Evolutionary conservation across 225 moss, liverwort and hornwort genomes (phyloP).

Genomic region (Sphagnum tenellum): DNA sequence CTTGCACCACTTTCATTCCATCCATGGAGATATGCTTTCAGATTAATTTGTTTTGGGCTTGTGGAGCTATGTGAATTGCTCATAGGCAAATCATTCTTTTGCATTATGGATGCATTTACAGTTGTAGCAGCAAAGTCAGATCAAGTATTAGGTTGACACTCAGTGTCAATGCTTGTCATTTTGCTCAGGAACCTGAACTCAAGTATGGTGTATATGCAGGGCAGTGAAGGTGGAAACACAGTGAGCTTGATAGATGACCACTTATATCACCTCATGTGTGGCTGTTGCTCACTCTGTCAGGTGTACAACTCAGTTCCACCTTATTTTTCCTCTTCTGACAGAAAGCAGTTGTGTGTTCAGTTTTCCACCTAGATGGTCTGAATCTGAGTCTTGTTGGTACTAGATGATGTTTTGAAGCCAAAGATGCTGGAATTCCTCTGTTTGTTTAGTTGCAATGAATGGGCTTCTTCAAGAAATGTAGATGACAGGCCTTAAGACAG

Average conservation of each 20-base stretch:
- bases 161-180: too few relatives aligned
- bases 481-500: not conserved
- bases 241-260: conserved; percentile 53
- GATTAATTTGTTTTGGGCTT: not conserved
- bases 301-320: conserved; percentile 2
- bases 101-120: not conserved
- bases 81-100: not conserved
- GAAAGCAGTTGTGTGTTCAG: not conserved
- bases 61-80: too few relatives aligned
- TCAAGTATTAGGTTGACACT: not conserved
- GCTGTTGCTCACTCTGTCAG: conserved; percentile 61
- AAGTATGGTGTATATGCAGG: conserved; percentile 14
- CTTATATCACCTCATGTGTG: conserved; percentile 48
- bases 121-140: not conserved
- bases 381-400: not conserved
- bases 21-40: not conserved
- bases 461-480: conserved; percentile 2
- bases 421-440: not conserved
- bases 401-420: not conserved
- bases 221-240: conserved; percentile 48
- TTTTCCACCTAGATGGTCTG: not conserved
- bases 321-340: not conserved
- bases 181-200: too few relatives aligned
- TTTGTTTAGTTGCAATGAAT: not conserved
- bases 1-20: not conserved